Evolutionary conservation across 2,329 filamentous ascomycete genomes (phyloP).

Genomic region (Trichoderma guizhouense): DNA sequence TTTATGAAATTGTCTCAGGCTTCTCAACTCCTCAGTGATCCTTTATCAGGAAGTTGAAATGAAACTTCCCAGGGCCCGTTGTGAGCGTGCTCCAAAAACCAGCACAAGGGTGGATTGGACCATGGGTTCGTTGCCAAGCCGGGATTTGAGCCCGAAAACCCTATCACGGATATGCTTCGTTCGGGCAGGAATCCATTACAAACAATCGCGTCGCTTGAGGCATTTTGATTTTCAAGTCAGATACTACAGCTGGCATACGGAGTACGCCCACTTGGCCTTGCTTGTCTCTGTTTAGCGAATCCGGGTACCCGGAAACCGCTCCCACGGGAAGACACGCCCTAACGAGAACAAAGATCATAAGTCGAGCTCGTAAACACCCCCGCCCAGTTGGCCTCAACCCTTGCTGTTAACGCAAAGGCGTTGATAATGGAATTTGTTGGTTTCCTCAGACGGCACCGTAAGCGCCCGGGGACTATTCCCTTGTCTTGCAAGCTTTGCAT

Average conservation of each 20-base stretch:
- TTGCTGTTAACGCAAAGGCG: background rate
- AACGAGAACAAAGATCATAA: background rate
- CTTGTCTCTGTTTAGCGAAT: background rate
- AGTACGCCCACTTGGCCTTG: background rate
- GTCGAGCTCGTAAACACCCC: background rate
- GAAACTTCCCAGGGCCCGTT: background rate
- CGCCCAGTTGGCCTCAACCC: background rate
- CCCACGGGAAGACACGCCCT: background rate
- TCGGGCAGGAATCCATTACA: background rate
- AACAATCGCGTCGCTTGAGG: background rate
- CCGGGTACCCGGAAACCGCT: constrained; percentile 6
- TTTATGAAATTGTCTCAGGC: background rate
- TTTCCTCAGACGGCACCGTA: background rate
- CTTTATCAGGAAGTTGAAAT: background rate
- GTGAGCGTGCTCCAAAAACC: background rate
- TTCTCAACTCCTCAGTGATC: background rate
- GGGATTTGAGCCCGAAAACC: background rate
- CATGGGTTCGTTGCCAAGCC: background rate
- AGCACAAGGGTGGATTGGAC: background rate
- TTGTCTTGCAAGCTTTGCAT: background rate
- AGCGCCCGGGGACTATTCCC: background rate
- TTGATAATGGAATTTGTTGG: background rate
- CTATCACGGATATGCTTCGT: too few relatives aligned
- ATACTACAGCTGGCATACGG: background rate
- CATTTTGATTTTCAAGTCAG: background rate